A percentile compares a stretch with the other conserved stretches of the same genome.
Evolutionary conservation across 208 protist species (phyloP).

Genomic region (Crithidia acanthocephali): DNA sequence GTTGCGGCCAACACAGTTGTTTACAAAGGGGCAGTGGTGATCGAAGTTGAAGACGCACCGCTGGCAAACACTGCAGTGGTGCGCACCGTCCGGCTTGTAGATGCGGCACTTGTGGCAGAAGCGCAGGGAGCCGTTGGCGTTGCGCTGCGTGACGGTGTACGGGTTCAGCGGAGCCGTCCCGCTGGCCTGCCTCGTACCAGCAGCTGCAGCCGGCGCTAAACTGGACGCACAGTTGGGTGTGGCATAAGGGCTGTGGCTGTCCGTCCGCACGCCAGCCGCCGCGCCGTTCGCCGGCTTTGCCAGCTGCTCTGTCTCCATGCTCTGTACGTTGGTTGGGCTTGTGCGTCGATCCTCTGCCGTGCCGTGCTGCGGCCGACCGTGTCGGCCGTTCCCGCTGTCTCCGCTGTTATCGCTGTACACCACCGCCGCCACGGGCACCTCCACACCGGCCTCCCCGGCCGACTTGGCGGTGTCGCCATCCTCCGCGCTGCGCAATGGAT

Average conservation of each 20-base stretch:
- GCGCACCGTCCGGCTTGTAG: constrained; percentile 80
- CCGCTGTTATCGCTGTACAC: neutral
- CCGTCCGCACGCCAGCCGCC: neutral
- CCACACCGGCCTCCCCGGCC: neutral
- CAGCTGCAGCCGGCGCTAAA: neutral
- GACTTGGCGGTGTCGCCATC: neutral
- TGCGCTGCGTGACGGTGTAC: constrained; percentile 43
- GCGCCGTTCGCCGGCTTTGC: neutral
- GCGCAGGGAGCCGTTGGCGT: constrained; percentile 42
- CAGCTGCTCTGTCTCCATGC: neutral
- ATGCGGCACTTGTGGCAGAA: constrained; percentile 68
- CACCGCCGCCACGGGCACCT: neutral
- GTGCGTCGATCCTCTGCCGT: no score
- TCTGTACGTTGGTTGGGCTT: neutral
- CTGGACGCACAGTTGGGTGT: neutral
- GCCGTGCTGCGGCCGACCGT: neutral
- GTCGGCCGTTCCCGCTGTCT: neutral
- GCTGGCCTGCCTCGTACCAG: neutral
- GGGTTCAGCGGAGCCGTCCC: constrained; percentile 32
- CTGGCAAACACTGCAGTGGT: constrained; percentile 87
- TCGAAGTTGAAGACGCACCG: constrained; percentile 87
- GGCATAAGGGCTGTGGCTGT: constrained; percentile 22
- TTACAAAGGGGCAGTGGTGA: constrained; percentile 93
- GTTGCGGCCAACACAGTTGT: constrained; percentile 90
- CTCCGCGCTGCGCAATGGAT: neutral